A percentile compares a stretch with the other conserved stretches of the same genome.
phyloP scores from a whole-genome alignment of 352 stramenopile species.

The Globisporangium perplexum region DNA sequence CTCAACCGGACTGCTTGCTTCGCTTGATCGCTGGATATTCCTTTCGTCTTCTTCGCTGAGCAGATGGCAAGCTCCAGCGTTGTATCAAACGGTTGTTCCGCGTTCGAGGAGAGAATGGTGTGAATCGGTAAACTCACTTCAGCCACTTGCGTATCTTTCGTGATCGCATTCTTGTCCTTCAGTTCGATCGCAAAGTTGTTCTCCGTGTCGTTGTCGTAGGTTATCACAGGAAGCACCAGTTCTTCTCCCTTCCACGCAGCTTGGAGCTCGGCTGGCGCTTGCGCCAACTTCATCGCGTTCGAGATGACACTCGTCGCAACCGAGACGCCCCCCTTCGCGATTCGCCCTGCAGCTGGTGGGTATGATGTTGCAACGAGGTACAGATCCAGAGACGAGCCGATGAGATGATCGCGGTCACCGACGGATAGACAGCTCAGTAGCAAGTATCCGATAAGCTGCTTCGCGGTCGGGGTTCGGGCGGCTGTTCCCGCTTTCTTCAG shows the following conservation, averaged over 20 bases:
- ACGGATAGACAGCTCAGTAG: conserved; percentile 20
- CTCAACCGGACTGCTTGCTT: conserved; percentile 4
- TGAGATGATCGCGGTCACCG: conserved; percentile 13
- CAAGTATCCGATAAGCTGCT: conserved; percentile 15
- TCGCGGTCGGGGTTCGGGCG: neutral
- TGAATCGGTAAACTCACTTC: conserved; percentile 11
- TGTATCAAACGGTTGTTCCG: no score
- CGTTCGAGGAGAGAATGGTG: neutral
- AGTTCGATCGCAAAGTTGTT: conserved; percentile 19
- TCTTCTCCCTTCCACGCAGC: conserved; percentile 23
- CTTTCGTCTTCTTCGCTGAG: neutral
- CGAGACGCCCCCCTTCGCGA: conserved; percentile 2
- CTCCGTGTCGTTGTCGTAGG: neutral
- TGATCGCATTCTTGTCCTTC: conserved; percentile 46
- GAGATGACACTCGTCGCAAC: conserved; percentile 19
- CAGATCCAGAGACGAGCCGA: conserved; percentile 31
- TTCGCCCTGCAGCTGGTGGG: neutral
- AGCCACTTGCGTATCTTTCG: conserved; percentile 27
- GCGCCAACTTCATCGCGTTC: conserved; percentile 21
- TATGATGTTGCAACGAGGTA: conserved; percentile 22
- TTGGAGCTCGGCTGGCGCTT: conserved; percentile 3
- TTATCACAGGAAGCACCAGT: conserved; percentile 20
- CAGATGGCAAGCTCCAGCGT: conserved; percentile 3
- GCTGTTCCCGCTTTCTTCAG: neutral
- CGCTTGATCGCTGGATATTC: neutral